Conservation (phyloP, 2,329 filamentous ascomycete genomes). For the Teratosphaeria nubilosa region DNA sequence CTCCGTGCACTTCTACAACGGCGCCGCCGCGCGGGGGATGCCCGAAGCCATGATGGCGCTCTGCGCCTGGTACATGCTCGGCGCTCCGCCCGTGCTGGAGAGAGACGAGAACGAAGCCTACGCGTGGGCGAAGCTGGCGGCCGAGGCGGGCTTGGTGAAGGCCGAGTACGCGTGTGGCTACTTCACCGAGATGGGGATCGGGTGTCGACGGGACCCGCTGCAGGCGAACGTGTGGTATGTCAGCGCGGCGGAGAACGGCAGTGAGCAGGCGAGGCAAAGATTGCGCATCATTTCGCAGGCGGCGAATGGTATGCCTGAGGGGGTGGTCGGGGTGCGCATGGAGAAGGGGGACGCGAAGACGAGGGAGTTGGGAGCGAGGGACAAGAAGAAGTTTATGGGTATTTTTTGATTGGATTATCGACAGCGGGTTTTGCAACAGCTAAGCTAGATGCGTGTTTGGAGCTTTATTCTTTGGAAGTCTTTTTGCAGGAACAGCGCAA, state of each 20-base stretch:
- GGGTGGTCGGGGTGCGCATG: slow-evolving; percentile 24
- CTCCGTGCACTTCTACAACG: slow-evolving; percentile 95
- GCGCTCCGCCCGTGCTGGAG: slow-evolving; percentile 80
- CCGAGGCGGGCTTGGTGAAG: slow-evolving; percentile 64
- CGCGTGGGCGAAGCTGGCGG: slow-evolving; percentile 85
- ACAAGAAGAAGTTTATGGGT: slow-evolving; percentile 23
- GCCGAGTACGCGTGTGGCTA: slow-evolving; percentile 95
- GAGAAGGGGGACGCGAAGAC: slow-evolving; percentile 21
- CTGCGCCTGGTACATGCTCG: slow-evolving; percentile 97
- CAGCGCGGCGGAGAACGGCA: slow-evolving; percentile 81
- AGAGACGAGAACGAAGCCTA: slow-evolving; percentile 95
- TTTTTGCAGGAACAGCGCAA: no score
- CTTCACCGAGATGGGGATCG: slow-evolving; percentile 98
- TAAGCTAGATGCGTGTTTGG: no score
- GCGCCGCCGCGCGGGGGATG: slow-evolving; percentile 75
- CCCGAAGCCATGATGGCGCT: slow-evolving; percentile 92
- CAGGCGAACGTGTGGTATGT: slow-evolving; percentile 99
- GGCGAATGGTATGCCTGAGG: slow-evolving; percentile 47
- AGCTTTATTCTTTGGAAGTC: no score
- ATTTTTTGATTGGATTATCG: slow-evolving; percentile 13
- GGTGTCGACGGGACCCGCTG: slow-evolving; percentile 84
- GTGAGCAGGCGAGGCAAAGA: slow-evolving; percentile 79
- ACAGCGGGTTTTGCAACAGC: not conserved
- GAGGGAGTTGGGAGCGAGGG: slow-evolving; percentile 19
- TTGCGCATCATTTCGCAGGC: slow-evolving; percentile 77